phyloP scores from a whole-genome alignment of 2,329 filamentous ascomycete species.

The Diatrype stigma region DNA sequence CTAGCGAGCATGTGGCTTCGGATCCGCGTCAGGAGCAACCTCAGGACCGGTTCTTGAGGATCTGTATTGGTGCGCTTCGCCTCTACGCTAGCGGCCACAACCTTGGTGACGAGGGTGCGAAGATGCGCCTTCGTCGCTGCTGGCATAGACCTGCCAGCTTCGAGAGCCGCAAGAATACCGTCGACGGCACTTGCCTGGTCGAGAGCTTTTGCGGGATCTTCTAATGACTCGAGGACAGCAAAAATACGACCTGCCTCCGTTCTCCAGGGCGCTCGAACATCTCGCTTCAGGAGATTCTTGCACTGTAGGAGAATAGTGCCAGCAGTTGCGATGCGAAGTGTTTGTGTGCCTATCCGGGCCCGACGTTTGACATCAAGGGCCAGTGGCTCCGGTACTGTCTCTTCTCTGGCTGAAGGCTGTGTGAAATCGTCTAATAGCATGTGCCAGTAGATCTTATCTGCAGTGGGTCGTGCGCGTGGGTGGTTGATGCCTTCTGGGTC shows the following conservation, averaged over 20 bases:
- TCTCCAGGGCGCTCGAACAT: constrained; percentile 75
- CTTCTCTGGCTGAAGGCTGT: constrained; percentile 51
- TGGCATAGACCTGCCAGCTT: constrained; percentile 61
- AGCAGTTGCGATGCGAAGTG: constrained; percentile 65
- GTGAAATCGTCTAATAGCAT: constrained; percentile 73
- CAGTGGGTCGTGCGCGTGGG: constrained; percentile 57
- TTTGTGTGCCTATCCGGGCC: constrained; percentile 49
- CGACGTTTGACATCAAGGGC: constrained; percentile 64
- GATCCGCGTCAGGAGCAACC: constrained; percentile 64
- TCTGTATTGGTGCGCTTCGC: constrained; percentile 37
- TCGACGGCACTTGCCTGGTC: constrained; percentile 49
- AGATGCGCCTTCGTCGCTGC: constrained; percentile 57
- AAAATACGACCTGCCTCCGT: constrained; percentile 68
- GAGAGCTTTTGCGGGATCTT: constrained; percentile 37
- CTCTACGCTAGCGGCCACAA: constrained; percentile 47
- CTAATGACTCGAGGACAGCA: constrained; percentile 58
- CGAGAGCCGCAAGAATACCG: constrained; percentile 59
- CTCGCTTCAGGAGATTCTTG: constrained; percentile 79
- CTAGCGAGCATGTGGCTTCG: constrained; percentile 62
- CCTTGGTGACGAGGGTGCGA: constrained; percentile 53
- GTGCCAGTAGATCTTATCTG: constrained; percentile 70
- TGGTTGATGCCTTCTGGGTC: constrained; percentile 66
- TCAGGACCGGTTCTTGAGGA: constrained; percentile 54
- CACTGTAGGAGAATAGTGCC: constrained; percentile 73
- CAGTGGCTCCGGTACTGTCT: constrained; percentile 68